phyloP scores from a whole-genome alignment of 179 eudicot genomes.

The Silene coronaria region DNA sequence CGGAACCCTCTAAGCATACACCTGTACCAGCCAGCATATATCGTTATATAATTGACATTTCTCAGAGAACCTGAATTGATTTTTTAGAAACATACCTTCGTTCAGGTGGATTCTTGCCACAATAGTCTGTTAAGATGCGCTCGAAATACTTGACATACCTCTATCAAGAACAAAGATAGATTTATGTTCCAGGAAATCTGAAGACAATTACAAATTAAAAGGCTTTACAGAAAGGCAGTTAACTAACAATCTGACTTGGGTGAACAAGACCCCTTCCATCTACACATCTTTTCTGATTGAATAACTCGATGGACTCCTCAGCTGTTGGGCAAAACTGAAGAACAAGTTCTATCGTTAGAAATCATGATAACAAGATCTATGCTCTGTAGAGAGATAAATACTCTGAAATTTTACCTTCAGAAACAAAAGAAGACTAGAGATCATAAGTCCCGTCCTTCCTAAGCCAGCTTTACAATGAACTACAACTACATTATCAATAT shows the following conservation, averaged over 20 bases:
- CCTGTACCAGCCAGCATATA: conserved; percentile 45
- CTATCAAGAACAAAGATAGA: conserved; percentile 34
- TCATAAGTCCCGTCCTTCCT: conserved; percentile 97
- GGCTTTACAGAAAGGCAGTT: conserved; percentile 13
- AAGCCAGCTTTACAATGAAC: conserved; percentile 97
- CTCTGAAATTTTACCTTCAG: conserved; percentile 52
- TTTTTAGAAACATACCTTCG: conserved; percentile 58
- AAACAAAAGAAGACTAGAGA: conserved; percentile 80
- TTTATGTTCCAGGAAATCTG: conserved; percentile 4
- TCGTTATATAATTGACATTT: background rate
- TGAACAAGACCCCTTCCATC: conserved; percentile 93
- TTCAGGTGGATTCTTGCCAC: conserved; percentile 71
- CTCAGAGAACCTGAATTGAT: conserved; percentile 2
- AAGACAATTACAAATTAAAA: conserved; percentile 18
- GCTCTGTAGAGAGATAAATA: background rate
- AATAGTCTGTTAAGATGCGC: conserved; percentile 54
- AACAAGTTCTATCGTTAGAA: conserved; percentile 5
- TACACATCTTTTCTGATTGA: conserved; percentile 93
- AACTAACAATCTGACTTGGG: conserved; percentile 96
- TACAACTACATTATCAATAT: conserved; percentile 82
- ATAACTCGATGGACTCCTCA: conserved; percentile 87
- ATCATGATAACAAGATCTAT: background rate
- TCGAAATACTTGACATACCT: conserved; percentile 97
- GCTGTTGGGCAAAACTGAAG: conserved; percentile 90
- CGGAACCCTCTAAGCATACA: conserved; percentile 97